Evolutionary conservation across 2,329 filamentous ascomycete species (phyloP).

Genomic region (Ascochyta fabae): DNA sequence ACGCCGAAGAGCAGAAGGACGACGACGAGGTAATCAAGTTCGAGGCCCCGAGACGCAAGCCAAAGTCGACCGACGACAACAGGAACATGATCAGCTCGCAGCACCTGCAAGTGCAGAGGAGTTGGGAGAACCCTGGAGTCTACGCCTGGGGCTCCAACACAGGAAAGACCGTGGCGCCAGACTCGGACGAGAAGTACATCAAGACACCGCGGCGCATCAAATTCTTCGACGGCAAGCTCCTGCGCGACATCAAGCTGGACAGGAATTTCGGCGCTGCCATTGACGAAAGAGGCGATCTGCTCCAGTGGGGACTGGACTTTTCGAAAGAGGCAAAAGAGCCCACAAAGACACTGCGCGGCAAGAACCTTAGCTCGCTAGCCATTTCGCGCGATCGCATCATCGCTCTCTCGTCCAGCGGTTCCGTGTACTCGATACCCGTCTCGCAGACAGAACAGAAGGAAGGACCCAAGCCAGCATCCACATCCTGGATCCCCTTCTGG

Average conservation of each 20-base stretch:
- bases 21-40: slow-evolving; percentile 66
- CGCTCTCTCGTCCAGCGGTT: slow-evolving; percentile 74
- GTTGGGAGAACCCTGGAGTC: slow-evolving; percentile 81
- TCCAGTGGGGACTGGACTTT: slow-evolving; percentile 89
- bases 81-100: slow-evolving; percentile 81
- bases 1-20: slow-evolving; percentile 59
- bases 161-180: slow-evolving; percentile 83
- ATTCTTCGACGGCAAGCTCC: slow-evolving; percentile 82
- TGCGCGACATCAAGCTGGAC: slow-evolving; percentile 88
- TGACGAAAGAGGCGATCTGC: slow-evolving; percentile 82
- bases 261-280: slow-evolving; percentile 84
- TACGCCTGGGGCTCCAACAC: slow-evolving; percentile 93
- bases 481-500: slow-evolving; percentile 79
- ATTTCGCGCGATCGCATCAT: slow-evolving; percentile 85
- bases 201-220: slow-evolving; percentile 80
- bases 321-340: slow-evolving; percentile 70
- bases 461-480: slow-evolving; percentile 69
- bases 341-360: slow-evolving; percentile 76
- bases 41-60: slow-evolving; percentile 67
- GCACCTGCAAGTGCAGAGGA: slow-evolving; percentile 85
- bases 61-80: slow-evolving; percentile 71
- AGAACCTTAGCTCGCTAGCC: slow-evolving; percentile 76
- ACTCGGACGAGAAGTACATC: slow-evolving; percentile 76
- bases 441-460: slow-evolving; percentile 72
- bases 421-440: slow-evolving; percentile 83